Conservation (phyloP, 169 alveolate species). For the Eimeria necatrix region DNA sequence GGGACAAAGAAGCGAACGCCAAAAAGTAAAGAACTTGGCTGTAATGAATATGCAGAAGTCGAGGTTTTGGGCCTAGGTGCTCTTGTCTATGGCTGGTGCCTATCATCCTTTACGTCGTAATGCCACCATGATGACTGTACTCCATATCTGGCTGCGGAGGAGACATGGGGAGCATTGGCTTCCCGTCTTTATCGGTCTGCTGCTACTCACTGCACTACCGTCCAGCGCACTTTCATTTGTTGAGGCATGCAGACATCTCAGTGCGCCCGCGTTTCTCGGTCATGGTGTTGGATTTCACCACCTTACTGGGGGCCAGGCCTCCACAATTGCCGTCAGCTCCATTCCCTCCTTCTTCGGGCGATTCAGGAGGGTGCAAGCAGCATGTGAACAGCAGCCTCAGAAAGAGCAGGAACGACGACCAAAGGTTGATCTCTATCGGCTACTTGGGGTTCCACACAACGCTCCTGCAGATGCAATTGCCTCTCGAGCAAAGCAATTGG, state of each 20-base stretch:
- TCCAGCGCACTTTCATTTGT: not conserved
- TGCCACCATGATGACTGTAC: constrained; percentile 35
- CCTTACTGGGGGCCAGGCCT: not conserved
- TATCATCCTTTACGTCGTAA: not conserved
- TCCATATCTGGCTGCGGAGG: not conserved
- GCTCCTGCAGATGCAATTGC: constrained; percentile 31
- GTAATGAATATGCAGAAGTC: too few species aligned
- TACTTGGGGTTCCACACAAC: constrained; percentile 27
- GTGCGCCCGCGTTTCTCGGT: not conserved
- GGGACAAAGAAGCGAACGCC: too few species aligned
- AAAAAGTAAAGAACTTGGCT: too few species aligned
- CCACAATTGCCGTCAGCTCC: constrained; percentile 37
- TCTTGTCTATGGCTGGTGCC: not conserved
- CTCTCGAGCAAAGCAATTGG: constrained; percentile 35
- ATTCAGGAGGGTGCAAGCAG: not conserved
- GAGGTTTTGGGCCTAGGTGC: too few species aligned
- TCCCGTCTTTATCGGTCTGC: not conserved
- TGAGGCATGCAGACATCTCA: not conserved
- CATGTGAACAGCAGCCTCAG: constrained; percentile 10
- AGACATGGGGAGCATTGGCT: not conserved
- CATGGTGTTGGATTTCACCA: not conserved
- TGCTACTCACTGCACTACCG: not conserved
- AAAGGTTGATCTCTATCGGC: constrained; percentile 39
- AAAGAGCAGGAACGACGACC: not conserved
- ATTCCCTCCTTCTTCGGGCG: constrained; percentile 54